phyloP scores from a whole-genome alignment of 129 eudicot species.

The Dittrichia graveolens region DNA sequence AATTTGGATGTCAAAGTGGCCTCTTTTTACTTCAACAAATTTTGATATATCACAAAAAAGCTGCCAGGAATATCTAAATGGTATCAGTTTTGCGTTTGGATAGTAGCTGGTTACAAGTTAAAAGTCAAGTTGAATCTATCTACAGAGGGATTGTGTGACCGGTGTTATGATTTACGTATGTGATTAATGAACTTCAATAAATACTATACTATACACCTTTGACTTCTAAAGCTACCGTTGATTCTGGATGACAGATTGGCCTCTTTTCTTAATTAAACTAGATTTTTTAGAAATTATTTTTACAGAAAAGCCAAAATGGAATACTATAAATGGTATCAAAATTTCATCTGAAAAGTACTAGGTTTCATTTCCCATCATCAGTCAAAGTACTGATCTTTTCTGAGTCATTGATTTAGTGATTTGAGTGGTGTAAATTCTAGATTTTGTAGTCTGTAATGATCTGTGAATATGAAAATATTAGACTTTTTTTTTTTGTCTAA shows the following conservation, averaged over 20 bases:
- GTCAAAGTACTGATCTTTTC: too few species aligned
- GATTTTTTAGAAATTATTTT: not conserved
- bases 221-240: not conserved
- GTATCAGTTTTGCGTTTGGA: not conserved
- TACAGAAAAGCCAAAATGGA: not conserved
- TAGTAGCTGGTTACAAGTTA: not conserved
- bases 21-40: too few species aligned
- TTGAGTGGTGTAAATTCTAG: not conserved
- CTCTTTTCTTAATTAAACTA: not conserved
- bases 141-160: slow-evolving; percentile 9
- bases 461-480: not conserved
- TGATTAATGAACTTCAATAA: slow-evolving; percentile 26
- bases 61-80: not conserved
- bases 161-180: slow-evolving; percentile 12
- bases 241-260: slow-evolving; percentile 16
- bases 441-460: not conserved
- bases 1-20: not conserved
- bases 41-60: not conserved
- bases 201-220: slow-evolving; percentile 6
- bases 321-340: not conserved
- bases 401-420: too few species aligned
- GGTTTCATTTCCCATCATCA: too few species aligned
- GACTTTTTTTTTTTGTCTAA: too few species aligned
- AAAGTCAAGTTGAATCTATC: slow-evolving; percentile 3
- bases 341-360: not conserved